Evolutionary conservation across 176 grass and related monocot species (phyloP).

Genomic region (Avena sativa): DNA sequence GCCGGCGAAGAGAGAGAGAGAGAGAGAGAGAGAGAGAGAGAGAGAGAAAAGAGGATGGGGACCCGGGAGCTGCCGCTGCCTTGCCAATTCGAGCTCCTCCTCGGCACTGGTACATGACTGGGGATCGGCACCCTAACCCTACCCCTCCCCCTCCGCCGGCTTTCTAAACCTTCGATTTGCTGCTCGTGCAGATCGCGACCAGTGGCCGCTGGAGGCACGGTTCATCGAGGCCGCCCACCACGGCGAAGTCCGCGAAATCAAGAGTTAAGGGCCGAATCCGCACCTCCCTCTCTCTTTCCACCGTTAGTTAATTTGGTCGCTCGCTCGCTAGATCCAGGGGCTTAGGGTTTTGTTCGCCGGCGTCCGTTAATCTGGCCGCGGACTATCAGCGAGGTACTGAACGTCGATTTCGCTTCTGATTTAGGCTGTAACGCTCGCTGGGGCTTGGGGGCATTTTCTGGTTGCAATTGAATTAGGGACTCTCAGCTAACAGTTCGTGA

Average conservation of each 20-base stretch:
- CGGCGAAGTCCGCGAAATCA: slow-evolving; percentile 30
- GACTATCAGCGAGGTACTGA: neutral
- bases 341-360: neutral
- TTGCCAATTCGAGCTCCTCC: neutral
- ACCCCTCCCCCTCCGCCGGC: neutral
- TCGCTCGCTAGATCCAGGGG: neutral
- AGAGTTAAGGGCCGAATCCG: neutral
- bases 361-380: neutral
- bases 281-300: neutral
- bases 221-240: slow-evolving; percentile 30
- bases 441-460: neutral
- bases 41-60: neutral
- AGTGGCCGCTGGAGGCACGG: neutral
- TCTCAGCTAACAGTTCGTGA: neutral
- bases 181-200: neutral
- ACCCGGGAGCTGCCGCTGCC: neutral
- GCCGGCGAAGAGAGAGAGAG: neutral
- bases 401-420: neutral
- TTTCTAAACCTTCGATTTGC: neutral
- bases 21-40: no score
- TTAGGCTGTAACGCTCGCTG: neutral
- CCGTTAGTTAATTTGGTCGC: neutral
- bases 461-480: neutral
- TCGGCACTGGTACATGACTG: slow-evolving; percentile 21
- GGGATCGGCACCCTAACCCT: neutral